phyloP scores from a whole-genome alignment of 495 filamentous ascomycete species.

The Astrocystis sublimbata region DNA sequence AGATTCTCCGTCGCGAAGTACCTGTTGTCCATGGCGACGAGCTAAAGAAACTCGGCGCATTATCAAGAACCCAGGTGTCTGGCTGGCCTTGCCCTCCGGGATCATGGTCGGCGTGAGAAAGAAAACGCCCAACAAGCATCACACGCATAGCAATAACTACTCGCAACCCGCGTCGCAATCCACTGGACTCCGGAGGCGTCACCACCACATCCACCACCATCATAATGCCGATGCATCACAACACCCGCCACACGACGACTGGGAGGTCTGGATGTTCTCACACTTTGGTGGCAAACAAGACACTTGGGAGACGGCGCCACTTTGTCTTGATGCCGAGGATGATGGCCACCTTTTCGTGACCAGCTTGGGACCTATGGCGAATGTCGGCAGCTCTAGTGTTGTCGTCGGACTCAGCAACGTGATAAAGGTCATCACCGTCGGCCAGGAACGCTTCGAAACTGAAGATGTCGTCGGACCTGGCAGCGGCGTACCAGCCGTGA shows the following conservation, averaged over 20 bases:
- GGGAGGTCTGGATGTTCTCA: slow-evolving; percentile 68
- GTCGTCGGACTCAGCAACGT: slow-evolving; percentile 68
- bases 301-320: slow-evolving; percentile 39
- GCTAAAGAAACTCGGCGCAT: slow-evolving; percentile 37
- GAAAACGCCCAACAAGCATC: slow-evolving; percentile 18
- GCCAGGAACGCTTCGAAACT: slow-evolving; percentile 61
- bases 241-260: slow-evolving; percentile 42
- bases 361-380: slow-evolving; percentile 58
- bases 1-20: slow-evolving; percentile 33
- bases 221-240: slow-evolving; percentile 18
- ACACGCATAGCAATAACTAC: slow-evolving; percentile 9
- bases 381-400: slow-evolving; percentile 58
- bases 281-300: slow-evolving; percentile 38
- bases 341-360: slow-evolving; percentile 57
- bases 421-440: slow-evolving; percentile 64
- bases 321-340: slow-evolving; percentile 35
- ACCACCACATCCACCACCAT: slow-evolving; percentile 18
- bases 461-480: slow-evolving; percentile 28
- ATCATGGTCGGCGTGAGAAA: slow-evolving; percentile 50
- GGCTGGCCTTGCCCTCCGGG: slow-evolving; percentile 49
- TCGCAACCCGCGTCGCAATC: neutral
- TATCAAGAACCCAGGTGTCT: slow-evolving; percentile 51
- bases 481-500: slow-evolving; percentile 32
- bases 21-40: slow-evolving; percentile 44
- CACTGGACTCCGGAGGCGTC: slow-evolving; percentile 29